These are phyloP conservation scores for Aspergillus sp. DNA, from an alignment of 2,329 filamentous ascomycete genomes.

Conservation along the genomic window DNA sequence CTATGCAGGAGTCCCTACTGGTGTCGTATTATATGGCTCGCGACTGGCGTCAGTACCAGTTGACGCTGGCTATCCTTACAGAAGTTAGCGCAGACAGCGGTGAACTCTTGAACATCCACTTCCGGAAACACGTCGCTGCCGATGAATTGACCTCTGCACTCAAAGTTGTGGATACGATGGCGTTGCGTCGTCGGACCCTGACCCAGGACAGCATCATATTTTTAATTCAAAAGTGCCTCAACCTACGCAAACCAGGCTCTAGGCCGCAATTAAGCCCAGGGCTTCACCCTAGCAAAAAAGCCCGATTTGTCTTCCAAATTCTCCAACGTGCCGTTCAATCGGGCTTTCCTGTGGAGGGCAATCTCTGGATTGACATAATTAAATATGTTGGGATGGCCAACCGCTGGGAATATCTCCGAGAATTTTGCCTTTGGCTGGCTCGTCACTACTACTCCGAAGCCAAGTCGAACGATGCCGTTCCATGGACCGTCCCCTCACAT, in stretches of 20 bases:
- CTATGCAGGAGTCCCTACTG: slow-evolving; percentile 49
- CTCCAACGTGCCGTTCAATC: slow-evolving; percentile 41
- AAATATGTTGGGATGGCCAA: slow-evolving; percentile 52
- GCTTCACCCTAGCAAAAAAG: slow-evolving; percentile 29
- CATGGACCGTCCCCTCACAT: slow-evolving; percentile 6
- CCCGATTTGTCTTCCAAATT: slow-evolving; percentile 39
- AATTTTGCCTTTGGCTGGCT: slow-evolving; percentile 46
- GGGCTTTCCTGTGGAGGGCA: slow-evolving; percentile 35
- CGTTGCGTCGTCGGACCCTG: slow-evolving; percentile 34
- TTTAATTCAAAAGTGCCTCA: slow-evolving; percentile 32
- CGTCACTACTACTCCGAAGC: slow-evolving; percentile 27
- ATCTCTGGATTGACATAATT: slow-evolving; percentile 51
- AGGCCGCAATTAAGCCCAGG: slow-evolving; percentile 17
- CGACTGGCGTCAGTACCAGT: slow-evolving; percentile 46
- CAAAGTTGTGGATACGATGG: slow-evolving; percentile 44
- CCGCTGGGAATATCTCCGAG: slow-evolving; percentile 44
- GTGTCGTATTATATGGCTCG: slow-evolving; percentile 42
- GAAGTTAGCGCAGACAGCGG: slow-evolving; percentile 24
- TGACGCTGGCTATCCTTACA: slow-evolving; percentile 49
- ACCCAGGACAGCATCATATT: slow-evolving; percentile 37
- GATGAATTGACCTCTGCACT: slow-evolving; percentile 23
- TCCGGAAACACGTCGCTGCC: slow-evolving; percentile 31
- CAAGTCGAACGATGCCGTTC: slow-evolving; percentile 5
- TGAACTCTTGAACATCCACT: slow-evolving; percentile 30
- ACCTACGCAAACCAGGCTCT: slow-evolving; percentile 20